phyloP scores from a whole-genome alignment of 2,329 filamentous ascomycete genomes.

The Xylariales sp. region DNA sequence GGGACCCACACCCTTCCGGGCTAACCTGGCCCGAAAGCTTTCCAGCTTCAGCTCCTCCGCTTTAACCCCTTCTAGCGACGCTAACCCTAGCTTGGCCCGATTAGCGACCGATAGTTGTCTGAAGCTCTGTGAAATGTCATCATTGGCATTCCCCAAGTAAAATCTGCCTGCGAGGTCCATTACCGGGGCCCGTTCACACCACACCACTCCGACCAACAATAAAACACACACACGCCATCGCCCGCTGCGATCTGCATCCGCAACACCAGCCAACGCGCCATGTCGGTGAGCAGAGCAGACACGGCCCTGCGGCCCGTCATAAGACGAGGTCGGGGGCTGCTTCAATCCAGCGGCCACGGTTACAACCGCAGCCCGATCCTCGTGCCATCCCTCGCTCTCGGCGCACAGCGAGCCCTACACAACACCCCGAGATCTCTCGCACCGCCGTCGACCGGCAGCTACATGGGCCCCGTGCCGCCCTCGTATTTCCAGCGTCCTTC shows the following conservation, averaged over 20 bases:
- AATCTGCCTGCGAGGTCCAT: conserved; percentile 3
- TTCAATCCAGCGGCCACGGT: conserved; percentile 11
- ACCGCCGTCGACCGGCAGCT: conserved; percentile 47
- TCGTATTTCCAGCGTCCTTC: conserved; percentile 83
- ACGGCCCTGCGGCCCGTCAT: conserved; percentile 42
- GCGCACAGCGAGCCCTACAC: conserved; percentile 41
- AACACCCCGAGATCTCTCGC: conserved; percentile 38
- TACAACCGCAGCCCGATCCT: conserved; percentile 11
- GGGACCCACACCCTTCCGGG: no score
- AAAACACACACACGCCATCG: conserved; percentile 1
- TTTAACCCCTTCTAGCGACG: background rate
- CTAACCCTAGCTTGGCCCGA: conserved; percentile 4
- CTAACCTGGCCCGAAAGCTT: background rate
- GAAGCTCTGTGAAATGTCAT: conserved; percentile 31
- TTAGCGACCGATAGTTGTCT: conserved; percentile 1
- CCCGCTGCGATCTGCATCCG: no score
- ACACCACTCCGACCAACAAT: conserved; percentile 1
- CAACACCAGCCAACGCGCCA: conserved; percentile 29
- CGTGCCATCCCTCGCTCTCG: conserved; percentile 34
- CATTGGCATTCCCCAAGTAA: conserved; percentile 12
- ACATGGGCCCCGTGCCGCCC: conserved; percentile 60
- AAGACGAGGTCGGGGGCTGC: conserved; percentile 39
- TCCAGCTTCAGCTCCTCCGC: background rate
- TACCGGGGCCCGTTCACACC: background rate
- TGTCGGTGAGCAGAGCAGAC: conserved; percentile 46